phyloP scores from a whole-genome alignment of 1,139 yeast genomes.

The Candida anutae region DNA sequence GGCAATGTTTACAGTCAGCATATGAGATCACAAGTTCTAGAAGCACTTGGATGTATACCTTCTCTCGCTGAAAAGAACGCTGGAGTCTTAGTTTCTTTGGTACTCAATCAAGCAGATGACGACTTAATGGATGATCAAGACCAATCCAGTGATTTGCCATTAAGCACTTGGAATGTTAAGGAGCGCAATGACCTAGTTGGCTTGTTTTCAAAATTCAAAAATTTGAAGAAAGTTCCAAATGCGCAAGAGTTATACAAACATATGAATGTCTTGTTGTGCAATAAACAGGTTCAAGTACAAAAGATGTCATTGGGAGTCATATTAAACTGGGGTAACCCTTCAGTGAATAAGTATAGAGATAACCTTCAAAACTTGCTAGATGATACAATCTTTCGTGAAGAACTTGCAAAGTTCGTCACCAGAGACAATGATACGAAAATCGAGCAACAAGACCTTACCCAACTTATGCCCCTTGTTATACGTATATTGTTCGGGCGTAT shows the following conservation, averaged over 20 bases:
- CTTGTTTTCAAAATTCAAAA: conserved; percentile 57
- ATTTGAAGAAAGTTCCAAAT: conserved; percentile 46
- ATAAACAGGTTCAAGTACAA: conserved; percentile 58
- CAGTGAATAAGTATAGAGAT: conserved; percentile 61
- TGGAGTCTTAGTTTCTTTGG: conserved; percentile 45
- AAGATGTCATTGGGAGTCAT: conserved; percentile 65
- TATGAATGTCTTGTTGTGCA: conserved; percentile 52
- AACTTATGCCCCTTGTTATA: conserved; percentile 63
- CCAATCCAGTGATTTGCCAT: conserved; percentile 1
- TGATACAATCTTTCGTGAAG: conserved; percentile 81
- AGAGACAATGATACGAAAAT: conserved; percentile 44
- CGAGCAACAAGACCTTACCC: conserved; percentile 51
- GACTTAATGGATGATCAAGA: conserved; percentile 13
- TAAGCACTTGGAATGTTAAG: conserved; percentile 43
- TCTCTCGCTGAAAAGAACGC: conserved; percentile 60
- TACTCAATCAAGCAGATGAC: conserved; percentile 26
- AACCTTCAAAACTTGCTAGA: conserved; percentile 70
- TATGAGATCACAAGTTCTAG: conserved; percentile 41
- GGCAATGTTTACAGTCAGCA: conserved; percentile 26
- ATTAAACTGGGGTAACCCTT: conserved; percentile 55
- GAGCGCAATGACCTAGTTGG: conserved; percentile 59
- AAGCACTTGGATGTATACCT: conserved; percentile 49
- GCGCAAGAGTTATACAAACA: conserved; percentile 48
- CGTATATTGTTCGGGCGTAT: conserved; percentile 84
- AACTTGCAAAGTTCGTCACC: conserved; percentile 56